Evolutionary conservation across 2,329 filamentous ascomycete species (phyloP).

Genomic region (Fusarium solani-melongenae): DNA sequence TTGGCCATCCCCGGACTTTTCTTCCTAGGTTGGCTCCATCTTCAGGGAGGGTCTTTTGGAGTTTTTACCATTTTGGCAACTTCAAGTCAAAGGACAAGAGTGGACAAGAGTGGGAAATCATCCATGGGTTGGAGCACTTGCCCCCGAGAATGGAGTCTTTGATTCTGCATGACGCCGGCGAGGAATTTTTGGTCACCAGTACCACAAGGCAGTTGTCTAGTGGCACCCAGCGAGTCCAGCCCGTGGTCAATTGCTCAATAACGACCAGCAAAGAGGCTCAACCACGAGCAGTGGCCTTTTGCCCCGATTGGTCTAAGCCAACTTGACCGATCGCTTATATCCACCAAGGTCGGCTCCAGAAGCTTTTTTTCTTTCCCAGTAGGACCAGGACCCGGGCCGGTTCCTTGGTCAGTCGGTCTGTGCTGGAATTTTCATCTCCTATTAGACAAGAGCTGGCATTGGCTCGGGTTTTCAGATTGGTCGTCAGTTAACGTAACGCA

Average conservation of each 20-base stretch:
- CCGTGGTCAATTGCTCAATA: constrained; percentile 12
- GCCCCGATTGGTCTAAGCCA: constrained; percentile 40
- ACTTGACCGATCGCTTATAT: constrained; percentile 25
- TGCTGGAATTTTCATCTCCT: constrained; percentile 6
- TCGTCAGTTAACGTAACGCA: constrained; percentile 37
- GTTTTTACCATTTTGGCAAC: constrained; percentile 17
- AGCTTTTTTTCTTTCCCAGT: constrained; percentile 14
- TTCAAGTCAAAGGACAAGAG: constrained; percentile 2
- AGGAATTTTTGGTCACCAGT: neutral
- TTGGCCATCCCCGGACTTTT: constrained; percentile 47
- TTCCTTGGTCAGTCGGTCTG: constrained; percentile 13
- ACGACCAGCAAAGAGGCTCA: constrained; percentile 25
- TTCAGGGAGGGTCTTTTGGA: constrained; percentile 24
- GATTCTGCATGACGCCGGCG: neutral
- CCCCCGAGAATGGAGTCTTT: neutral
- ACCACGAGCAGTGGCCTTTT: constrained; percentile 39
- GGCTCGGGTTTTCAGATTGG: constrained; percentile 27
- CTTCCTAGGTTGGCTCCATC: constrained; percentile 11
- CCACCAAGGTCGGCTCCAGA: constrained; percentile 30
- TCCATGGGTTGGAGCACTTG: neutral
- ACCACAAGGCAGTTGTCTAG: constrained; percentile 4
- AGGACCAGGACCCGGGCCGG: neutral
- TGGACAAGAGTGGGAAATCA: neutral
- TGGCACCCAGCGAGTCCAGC: constrained; percentile 12
- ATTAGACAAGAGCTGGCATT: constrained; percentile 15